Base-by-base conservation (phyloP, 768 basidiomycete genomes). In the Lentinula sp. region DNA sequence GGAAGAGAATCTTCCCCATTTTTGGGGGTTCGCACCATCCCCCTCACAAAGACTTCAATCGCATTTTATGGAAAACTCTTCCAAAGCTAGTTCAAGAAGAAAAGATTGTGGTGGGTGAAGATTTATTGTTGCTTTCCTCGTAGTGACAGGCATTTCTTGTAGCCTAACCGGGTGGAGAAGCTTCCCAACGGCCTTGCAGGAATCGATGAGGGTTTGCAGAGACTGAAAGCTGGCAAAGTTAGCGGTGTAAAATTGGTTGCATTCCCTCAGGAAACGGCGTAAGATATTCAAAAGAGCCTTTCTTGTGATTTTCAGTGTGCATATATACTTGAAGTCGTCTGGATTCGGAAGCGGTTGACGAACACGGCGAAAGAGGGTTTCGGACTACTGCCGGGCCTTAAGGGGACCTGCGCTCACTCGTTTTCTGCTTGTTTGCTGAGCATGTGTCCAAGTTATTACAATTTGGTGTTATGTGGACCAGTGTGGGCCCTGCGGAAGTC, bases 101-200 rank as follows among this genome's bases (percentile, higher is more conserved):
- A 33, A 13, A 10, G 7, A 60, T 60, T 32, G 35, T 52, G 59
- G 59, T 60, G 33, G 35, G 59, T 42, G 4, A 18, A 35, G 32
- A 28, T 2, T 28, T 28, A 3, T 28, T 28, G 28, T 28, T 28
- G 3, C 28, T 28, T 28, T 28, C 28, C 28, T 28, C 28, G 3
- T 28, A 28, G 28, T 28, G 28, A 28, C 28, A 2, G 2, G 28
- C 28, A 28, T 28, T 28, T 28, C 28, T 28, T 28, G 28, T 28
- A 59, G 57, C 57, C 57, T n/a, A 50, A 43, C 28, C 59, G 59
- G 12, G 32, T 60, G 23, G 59, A 53, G 59, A 52, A 51, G 28
- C 15, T 60, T 18, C 59, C 41, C 16, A 39, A 45, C 16, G 59
- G 59, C 15, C 50, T 60, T 18, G 59, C 51, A 3, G 59, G 48